Base-by-base conservation (phyloP, 1,284 basidiomycete genomes). In the Pseudozyma hubeiensis region DNA sequence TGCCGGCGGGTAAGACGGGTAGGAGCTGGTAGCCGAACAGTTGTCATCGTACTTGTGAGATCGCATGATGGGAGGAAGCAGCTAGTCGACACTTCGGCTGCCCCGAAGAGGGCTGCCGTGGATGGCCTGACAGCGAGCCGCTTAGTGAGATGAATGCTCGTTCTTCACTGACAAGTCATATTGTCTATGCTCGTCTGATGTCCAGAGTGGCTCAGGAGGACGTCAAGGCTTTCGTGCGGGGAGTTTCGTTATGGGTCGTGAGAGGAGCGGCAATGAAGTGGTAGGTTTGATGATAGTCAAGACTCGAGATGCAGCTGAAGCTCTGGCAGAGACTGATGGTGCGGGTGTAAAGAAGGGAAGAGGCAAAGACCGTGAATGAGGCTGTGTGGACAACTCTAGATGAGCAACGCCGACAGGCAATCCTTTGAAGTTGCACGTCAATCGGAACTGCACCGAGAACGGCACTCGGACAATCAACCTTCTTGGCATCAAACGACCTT, bases 1-100 rank as follows among this genome's bases (percentile, higher is more conserved):
- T 11, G 61, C 62, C 8, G 64, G 70, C 7, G 64, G 64, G 45
- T 72, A 66, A 33, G 69, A 72, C 4, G 69, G 69, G 11, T 66
- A 65, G 3, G 56, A 47, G 35, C 19, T 69, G 29, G 40, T 44
- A 8, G 39, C 53, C 16, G 30, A 44, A 17, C 43, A 47, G n/a
- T n/a, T 45, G 47, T 44, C 52, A 30, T 48, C 48, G 11, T 59
- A 43, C 14, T 47, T 47, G 53, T 60, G n/a, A 33, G 56, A 39
- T n/a, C 13, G 51, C 52, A 63, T 62, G 30, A 16, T 40, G 29
- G 46, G 8, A 7, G 34, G 6, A 30, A 11, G 17, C 47, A 35
- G 40, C 41, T 30, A 7, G 37, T 29, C 24, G 16, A 24, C 5
- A 19, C 33, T 43, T 17, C 6, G 43, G 19, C 43, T 44, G 43